Conservation (phyloP, 2,329 filamentous ascomycete genomes). For the Aciculosporium take region DNA sequence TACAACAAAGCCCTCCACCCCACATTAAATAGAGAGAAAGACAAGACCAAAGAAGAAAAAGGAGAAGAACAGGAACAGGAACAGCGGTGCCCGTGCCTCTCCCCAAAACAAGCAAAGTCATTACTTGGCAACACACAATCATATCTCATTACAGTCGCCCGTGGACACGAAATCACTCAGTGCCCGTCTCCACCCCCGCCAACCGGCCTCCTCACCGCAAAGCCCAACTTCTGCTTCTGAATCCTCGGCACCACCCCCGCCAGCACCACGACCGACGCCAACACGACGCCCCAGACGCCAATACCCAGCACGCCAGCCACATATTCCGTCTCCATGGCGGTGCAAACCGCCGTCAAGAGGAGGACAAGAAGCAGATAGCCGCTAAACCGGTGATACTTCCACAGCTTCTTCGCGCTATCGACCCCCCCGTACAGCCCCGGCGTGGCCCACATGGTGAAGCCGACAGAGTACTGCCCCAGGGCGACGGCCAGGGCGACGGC, state of each 20-base stretch:
- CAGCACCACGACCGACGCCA: constrained; percentile 52
- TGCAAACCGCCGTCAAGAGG: constrained; percentile 58
- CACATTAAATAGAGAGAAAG: no score
- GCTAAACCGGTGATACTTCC: constrained; percentile 73
- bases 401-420: constrained; percentile 65
- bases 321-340: constrained; percentile 65
- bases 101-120: no score
- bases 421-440: constrained; percentile 65
- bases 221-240: constrained; percentile 52
- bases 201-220: background rate
- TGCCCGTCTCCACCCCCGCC: background rate
- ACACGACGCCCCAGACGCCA: constrained; percentile 58
- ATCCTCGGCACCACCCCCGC: constrained; percentile 64
- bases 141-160: background rate
- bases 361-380: constrained; percentile 63
- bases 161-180: background rate
- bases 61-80: no score
- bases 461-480: constrained; percentile 59
- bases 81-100: no score
- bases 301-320: constrained; percentile 55
- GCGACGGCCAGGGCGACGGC: constrained; percentile 58
- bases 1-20: no score
- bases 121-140: no score
- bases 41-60: no score
- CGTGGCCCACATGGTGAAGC: constrained; percentile 68